Conservation (phyloP, 2,329 filamentous ascomycete species). For the Thielaviopsis ethacetica region DNA sequence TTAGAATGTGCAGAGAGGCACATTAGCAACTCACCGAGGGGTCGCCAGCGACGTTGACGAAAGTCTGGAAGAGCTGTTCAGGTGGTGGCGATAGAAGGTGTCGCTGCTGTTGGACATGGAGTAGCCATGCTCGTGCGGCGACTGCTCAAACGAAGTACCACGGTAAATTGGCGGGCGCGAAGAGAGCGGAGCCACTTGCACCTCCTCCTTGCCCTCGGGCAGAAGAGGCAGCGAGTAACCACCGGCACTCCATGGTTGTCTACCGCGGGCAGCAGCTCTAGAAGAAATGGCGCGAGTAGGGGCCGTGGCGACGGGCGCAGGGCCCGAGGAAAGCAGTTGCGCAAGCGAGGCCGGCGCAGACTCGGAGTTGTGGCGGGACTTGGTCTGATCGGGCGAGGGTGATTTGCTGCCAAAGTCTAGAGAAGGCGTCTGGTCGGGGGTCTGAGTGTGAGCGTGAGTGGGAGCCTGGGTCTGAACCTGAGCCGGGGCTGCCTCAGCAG, state of each 20-base stretch:
- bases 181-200: slow-evolving; percentile 13
- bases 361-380: slow-evolving; percentile 10
- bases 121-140: slow-evolving; percentile 11
- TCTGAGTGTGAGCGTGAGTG: background rate
- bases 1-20: background rate
- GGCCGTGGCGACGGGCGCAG: background rate
- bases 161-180: slow-evolving; percentile 5
- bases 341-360: slow-evolving; percentile 2
- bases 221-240: slow-evolving; percentile 31
- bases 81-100: slow-evolving; percentile 15
- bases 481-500: slow-evolving; percentile 1
- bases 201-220: slow-evolving; percentile 21
- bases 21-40: slow-evolving; percentile 7
- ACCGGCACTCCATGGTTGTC: slow-evolving; percentile 32
- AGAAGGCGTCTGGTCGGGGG: slow-evolving; percentile 10
- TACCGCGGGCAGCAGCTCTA: slow-evolving; percentile 17
- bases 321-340: background rate
- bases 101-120: slow-evolving; percentile 14
- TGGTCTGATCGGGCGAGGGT: slow-evolving; percentile 19
- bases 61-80: slow-evolving; percentile 14
- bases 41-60: slow-evolving; percentile 12
- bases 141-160: slow-evolving; percentile 12
- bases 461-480: slow-evolving; percentile 1
- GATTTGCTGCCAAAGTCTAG: slow-evolving; percentile 14
- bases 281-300: slow-evolving; percentile 4